Conservation (phyloP, 495 filamentous ascomycete genomes). For the Trichoderma asperelloides region DNA sequence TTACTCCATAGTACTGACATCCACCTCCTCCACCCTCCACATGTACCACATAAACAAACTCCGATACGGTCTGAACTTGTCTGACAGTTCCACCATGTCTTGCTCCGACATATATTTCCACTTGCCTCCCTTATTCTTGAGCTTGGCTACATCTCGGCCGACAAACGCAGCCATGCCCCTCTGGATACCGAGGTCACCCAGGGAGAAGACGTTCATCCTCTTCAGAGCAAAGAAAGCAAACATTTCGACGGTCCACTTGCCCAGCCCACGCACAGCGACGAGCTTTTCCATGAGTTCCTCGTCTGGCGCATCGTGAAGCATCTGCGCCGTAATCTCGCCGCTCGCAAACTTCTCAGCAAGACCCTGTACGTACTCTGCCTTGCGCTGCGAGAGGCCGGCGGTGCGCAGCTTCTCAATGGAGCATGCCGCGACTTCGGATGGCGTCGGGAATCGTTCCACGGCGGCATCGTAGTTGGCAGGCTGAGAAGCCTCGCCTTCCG, state of each 20-base stretch:
- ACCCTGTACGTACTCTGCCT: constrained; percentile 88
- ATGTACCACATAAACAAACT: constrained; percentile 71
- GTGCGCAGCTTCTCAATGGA: constrained; percentile 59
- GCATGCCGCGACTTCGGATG: constrained; percentile 54
- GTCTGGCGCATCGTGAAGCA: constrained; percentile 69
- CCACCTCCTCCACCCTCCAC: constrained; percentile 76
- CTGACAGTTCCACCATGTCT: constrained; percentile 80
- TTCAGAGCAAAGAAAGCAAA: constrained; percentile 89
- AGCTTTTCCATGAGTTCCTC: constrained; percentile 77
- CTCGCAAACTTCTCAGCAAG: constrained; percentile 70
- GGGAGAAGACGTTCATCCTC: constrained; percentile 85
- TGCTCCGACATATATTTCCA: constrained; percentile 95
- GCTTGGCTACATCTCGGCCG: constrained; percentile 70
- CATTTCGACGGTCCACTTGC: constrained; percentile 93
- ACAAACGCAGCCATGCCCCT: constrained; percentile 84
- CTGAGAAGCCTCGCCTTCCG: constrained; percentile 9
- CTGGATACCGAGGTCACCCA: constrained; percentile 91
- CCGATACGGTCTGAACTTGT: constrained; percentile 74
- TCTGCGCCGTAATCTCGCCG: constrained; percentile 64
- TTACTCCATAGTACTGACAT: constrained; percentile 55
- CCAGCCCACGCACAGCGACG: constrained; percentile 78
- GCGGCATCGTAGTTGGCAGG: constrained; percentile 16
- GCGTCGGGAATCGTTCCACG: constrained; percentile 56
- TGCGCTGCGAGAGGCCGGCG: constrained; percentile 81
- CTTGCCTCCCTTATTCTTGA: constrained; percentile 81